Conservation (phyloP, 306 rosid species). For the Hippophae tibetana region DNA sequence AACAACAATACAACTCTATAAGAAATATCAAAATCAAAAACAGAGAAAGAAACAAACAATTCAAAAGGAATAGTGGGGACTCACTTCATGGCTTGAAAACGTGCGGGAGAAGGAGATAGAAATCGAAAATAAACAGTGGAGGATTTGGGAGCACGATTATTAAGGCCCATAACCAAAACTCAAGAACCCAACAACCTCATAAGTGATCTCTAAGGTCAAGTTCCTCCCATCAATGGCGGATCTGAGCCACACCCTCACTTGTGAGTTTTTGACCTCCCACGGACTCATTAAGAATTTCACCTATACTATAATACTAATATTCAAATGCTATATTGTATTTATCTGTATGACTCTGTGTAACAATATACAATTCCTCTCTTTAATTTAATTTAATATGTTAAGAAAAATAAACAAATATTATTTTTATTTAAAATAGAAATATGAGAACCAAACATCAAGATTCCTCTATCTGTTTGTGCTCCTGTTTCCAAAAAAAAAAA, state of each 20-base stretch:
- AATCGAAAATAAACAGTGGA: conserved; percentile 23
- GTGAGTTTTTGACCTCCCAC: neutral
- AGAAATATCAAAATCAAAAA: neutral
- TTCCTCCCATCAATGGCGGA: conserved; percentile 30
- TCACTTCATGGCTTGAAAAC: conserved; percentile 52
- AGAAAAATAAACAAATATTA: neutral
- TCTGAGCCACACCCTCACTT: conserved; percentile 25
- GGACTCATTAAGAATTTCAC: conserved; percentile 7
- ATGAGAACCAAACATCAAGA: too few relatives aligned
- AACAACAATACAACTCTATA: neutral
- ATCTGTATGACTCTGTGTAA: too few relatives aligned
- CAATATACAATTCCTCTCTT: too few relatives aligned
- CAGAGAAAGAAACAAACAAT: neutral
- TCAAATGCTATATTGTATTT: neutral
- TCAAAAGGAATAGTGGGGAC: conserved; percentile 6
- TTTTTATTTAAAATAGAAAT: neutral
- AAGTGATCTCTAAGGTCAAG: neutral
- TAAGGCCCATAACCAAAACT: conserved; percentile 21
- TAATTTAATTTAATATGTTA: too few relatives aligned
- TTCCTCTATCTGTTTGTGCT: too few relatives aligned
- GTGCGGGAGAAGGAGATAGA: conserved; percentile 19
- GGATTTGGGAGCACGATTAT: conserved; percentile 15
- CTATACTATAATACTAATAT: neutral
- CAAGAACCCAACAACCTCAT: neutral
- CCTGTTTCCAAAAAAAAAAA: too few relatives aligned